phyloP scores from a whole-genome alignment of 2,329 filamentous ascomycete species.

The Uncinocarpus reesii region DNA sequence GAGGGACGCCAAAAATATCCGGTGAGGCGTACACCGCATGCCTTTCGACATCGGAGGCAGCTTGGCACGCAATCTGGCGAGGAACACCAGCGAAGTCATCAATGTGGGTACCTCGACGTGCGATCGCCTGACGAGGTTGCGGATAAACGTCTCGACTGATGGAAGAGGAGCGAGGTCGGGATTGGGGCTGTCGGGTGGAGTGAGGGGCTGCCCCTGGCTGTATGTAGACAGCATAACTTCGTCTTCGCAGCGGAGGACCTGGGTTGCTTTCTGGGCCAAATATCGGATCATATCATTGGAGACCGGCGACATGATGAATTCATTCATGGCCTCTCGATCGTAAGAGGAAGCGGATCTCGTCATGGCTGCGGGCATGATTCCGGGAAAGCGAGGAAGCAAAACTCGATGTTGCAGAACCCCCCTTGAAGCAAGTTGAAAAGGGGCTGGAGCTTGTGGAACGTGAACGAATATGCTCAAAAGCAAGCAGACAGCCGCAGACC shows the following conservation, averaged over 20 bases:
- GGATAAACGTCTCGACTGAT: constrained; percentile 81
- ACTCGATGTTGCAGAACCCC: neutral
- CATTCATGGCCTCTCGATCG: constrained; percentile 38
- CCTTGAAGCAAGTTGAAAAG: neutral
- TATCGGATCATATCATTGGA: constrained; percentile 40
- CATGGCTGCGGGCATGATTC: constrained; percentile 7
- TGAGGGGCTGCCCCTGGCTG: constrained; percentile 43
- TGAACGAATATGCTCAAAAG: neutral
- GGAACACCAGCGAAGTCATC: constrained; percentile 94
- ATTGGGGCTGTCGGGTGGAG: constrained; percentile 48
- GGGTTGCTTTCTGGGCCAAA: constrained; percentile 38
- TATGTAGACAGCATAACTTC: constrained; percentile 37
- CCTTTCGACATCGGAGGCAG: constrained; percentile 92
- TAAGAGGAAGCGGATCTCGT: constrained; percentile 15
- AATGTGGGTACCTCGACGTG: constrained; percentile 95
- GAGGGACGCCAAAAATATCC: constrained; percentile 72
- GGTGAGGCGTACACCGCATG: constrained; percentile 89
- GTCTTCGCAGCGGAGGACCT: constrained; percentile 42
- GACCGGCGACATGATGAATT: constrained; percentile 40
- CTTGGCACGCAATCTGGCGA: constrained; percentile 69
- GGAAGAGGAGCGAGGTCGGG: constrained; percentile 52
- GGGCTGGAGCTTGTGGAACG: neutral
- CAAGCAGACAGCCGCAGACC: neutral
- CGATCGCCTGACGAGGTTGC: constrained; percentile 76
- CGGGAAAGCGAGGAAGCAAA: neutral